Conservation (phyloP, 306 rosid species). For the Rosa persica region DNA sequence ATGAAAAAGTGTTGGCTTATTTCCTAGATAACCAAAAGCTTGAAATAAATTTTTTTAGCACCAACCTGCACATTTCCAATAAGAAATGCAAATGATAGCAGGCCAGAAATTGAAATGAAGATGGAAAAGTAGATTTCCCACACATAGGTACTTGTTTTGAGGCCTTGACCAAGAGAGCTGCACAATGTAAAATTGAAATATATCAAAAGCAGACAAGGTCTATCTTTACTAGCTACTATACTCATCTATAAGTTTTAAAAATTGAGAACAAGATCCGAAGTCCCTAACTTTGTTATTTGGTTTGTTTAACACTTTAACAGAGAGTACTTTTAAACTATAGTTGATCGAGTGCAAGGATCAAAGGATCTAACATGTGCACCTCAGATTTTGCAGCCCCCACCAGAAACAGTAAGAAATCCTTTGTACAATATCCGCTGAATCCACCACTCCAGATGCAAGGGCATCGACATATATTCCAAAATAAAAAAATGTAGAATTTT, state of each 20-base stretch:
- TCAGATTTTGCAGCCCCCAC: constrained; percentile 32
- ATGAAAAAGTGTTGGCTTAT: too few relatives aligned
- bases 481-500: constrained; percentile 1
- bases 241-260: too few relatives aligned
- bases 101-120: constrained; percentile 13
- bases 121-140: constrained; percentile 28
- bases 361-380: not conserved
- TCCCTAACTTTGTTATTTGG: not conserved
- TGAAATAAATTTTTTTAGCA: not conserved
- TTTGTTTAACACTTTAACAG: too few relatives aligned
- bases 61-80: constrained; percentile 35
- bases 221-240: too few relatives aligned
- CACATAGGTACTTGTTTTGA: constrained; percentile 22
- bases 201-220: not conserved
- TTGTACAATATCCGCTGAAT: constrained; percentile 13
- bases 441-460: not conserved
- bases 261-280: too few relatives aligned
- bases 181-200: not conserved
- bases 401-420: constrained; percentile 26
- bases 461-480: constrained; percentile 25
- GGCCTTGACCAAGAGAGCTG: constrained; percentile 33
- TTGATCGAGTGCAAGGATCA: too few relatives aligned
- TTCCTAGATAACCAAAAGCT: too few relatives aligned
- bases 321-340: too few relatives aligned
- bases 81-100: constrained; percentile 28